Evolutionary conservation across 75 land plant genomes (phyloP), one percentile per base, ranked within the genome.

Genomic region (Pinus tabuliformis): DNA sequence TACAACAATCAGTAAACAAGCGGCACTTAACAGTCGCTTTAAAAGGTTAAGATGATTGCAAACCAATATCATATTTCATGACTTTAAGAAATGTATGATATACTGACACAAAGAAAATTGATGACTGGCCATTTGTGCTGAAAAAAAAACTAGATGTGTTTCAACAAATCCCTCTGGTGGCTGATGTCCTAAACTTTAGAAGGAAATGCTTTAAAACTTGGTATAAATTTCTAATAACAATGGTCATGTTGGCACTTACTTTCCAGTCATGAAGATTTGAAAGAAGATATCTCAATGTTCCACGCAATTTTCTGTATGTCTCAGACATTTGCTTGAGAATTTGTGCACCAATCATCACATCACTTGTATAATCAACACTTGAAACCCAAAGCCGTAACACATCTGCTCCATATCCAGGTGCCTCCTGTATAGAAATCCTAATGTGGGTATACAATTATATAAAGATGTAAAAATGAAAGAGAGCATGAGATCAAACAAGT

Each of bases 391-490:
- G 96, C 18, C 99, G 86, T 49, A 97, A 82, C 9, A 92, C 94
- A 89, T 97, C 99, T 59, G 99, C 99, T 75, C 99, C 99, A 88
- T 91, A 97, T 62, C 88, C 98, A 56, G 97, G 99, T 33, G 81
- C 80, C 65, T 89, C 89, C 98, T 93, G 78, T 56, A 75, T 76
- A 28, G 21, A 59, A 56, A 62, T 2, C 9, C 6, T 12, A 42
- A 45, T 12, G 16, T 28, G 64, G 21, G 42, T 33, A 64, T 15
- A 71, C 17, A 45, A 30, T 20, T 64, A 56, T 17, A 4, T 0
- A 73, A 18, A 2, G 54, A 26, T 52, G 24, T 37, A 72, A 45
- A 18, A 52, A 17, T 52, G 5, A 60, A 22, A 59, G 13, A 68
- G 16, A 79, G 14, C 45, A 70, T 60, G 17, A 21, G 20, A 39